phyloP scores from a whole-genome alignment of 345 rosid species.

The Eucalyptus erythrocorys region DNA sequence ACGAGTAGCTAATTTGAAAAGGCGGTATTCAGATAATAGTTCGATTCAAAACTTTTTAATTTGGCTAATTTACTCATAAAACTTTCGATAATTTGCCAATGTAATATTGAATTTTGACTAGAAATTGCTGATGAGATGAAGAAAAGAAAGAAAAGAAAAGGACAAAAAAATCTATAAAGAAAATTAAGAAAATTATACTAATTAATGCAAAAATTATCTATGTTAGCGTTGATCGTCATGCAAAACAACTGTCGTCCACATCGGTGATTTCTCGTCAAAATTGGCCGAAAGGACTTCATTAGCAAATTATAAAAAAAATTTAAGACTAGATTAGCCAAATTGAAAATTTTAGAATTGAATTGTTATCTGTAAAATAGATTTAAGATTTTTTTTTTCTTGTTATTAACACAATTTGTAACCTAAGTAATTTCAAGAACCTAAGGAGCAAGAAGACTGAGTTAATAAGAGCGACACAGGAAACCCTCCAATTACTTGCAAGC shows the following conservation, averaged over 20 bases:
- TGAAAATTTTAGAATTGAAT: not conserved
- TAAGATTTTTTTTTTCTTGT: too few relatives aligned
- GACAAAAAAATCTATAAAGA: too few relatives aligned
- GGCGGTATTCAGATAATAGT: fast-evolving
- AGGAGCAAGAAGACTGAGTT: not conserved
- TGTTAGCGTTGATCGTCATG: fast-evolving
- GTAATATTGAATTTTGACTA: not conserved
- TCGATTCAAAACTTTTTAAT: not conserved
- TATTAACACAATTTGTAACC: not conserved
- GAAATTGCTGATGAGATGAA: not conserved
- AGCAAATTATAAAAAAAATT: not conserved
- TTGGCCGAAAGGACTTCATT: not conserved
- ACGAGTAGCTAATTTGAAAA: not conserved
- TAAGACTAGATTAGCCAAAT: not conserved
- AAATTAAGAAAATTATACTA: too few relatives aligned
- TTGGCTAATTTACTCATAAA: not conserved
- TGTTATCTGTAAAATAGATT: not conserved
- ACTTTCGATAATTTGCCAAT: fast-evolving
- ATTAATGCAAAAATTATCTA: too few relatives aligned
- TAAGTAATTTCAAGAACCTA: not conserved
- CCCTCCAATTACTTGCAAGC: not conserved
- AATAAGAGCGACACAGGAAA: not conserved
- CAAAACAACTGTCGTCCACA: fast-evolving
- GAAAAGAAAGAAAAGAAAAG: too few relatives aligned
- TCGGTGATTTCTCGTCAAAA: fast-evolving